A percentile compares a stretch with the other conserved stretches of the same genome.
Evolutionary conservation across 768 basidiomycete species (phyloP).

Genomic region (Russula lepida): DNA sequence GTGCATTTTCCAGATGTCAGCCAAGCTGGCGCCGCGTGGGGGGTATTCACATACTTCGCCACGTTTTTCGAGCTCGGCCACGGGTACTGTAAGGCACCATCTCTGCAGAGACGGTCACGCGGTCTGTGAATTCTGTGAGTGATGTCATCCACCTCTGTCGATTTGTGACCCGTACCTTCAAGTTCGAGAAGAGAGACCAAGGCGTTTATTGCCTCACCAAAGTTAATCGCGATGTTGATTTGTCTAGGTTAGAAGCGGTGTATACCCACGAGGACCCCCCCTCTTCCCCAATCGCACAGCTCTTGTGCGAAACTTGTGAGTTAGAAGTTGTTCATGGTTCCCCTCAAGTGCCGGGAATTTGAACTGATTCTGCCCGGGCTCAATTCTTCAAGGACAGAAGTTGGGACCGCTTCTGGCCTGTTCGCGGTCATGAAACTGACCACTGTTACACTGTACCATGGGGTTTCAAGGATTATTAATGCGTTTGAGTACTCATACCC

Average conservation of each 20-base stretch:
- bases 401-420: constrained; percentile 46
- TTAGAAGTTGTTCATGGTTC: constrained; percentile 36
- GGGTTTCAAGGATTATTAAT: constrained; percentile 30
- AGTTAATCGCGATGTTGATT: neutral
- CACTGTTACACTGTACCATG: constrained; percentile 54
- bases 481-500: neutral
- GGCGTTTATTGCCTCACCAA: constrained; percentile 46
- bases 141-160: constrained; percentile 37
- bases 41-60: constrained; percentile 46
- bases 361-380: constrained; percentile 21
- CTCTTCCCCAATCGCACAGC: constrained; percentile 48
- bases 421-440: constrained; percentile 54
- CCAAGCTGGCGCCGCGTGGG: constrained; percentile 50
- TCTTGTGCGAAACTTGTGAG: constrained; percentile 52
- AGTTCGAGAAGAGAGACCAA: constrained; percentile 42
- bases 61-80: constrained; percentile 35
- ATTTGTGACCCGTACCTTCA: constrained; percentile 39
- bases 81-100: constrained; percentile 33
- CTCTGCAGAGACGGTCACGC: constrained; percentile 27
- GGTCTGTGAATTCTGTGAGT: constrained; percentile 21
- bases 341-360: constrained; percentile 20
- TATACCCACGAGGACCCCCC: constrained; percentile 50
- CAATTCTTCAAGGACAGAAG: constrained; percentile 43
- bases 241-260: neutral
- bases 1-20: constrained; percentile 57